Base-by-base conservation (phyloP, 352 stramenopile genomes). In the Pythium aquatile region DNA sequence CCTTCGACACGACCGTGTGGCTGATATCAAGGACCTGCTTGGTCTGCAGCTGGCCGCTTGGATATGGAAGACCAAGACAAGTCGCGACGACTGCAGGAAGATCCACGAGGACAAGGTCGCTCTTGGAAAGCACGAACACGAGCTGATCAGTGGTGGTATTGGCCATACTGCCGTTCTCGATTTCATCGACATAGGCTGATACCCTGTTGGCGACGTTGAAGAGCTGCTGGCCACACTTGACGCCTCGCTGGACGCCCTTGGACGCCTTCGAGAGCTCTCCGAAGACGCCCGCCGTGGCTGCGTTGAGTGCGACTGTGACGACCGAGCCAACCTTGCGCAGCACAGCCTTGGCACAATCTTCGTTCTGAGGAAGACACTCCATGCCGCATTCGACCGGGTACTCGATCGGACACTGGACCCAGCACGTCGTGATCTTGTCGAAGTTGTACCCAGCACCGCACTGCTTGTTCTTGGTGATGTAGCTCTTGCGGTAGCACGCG, bases 351-450 rank as follows among this genome's bases (percentile, higher is more conserved):
- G 69, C 70, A 55, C 75, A 88, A 59, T 86, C 77, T 26, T 76
- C 68, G 61, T 85, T 88, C 61, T 85, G 75, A n/a, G 73, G 79
- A 46, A 88, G 72, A 39, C 78, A 89, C 47, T 87, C 76, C 63
- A 82, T 58, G n/a, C 63, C 77, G 42, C 80, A 89, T n/a, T 73
- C 53, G 2, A 88, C 71, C 2, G 79, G 79, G 66, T 83, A 88
- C 30, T 81, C 71, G 16, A 85, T 54, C 0, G 79, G 79, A 28
- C 79, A 88, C 57, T 86, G 65, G 0, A 77, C 75, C 79, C 79
- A 88, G 58, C 76, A 88, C 8, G 79, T 85, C 13, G 75, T 68
- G 54, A 77, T 71, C 0, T 74, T 66, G 40, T 85, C 74, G n/a
- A 72, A 81, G 46, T 79, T 71, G 65, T 79, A 87, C 26, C 78